A percentile compares a stretch with the other conserved stretches of the same genome.
Evolutionary conservation across 2,329 filamentous ascomycete genomes (phyloP).

Genomic region (Alternaria brassicicola): DNA sequence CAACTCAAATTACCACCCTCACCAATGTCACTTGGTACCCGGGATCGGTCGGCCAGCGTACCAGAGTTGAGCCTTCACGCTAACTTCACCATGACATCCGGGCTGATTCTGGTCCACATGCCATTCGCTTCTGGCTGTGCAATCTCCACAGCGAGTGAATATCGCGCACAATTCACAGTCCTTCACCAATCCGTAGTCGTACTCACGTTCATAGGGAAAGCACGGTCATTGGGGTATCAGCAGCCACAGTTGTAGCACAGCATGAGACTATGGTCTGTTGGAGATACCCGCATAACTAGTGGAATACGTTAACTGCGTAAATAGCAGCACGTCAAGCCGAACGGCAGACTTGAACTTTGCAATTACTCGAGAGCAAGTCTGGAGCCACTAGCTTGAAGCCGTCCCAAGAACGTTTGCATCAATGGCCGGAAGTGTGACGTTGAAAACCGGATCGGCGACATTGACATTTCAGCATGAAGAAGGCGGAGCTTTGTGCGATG

Average conservation of each 20-base stretch:
- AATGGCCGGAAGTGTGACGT: constrained; percentile 12
- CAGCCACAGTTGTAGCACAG: constrained; percentile 6
- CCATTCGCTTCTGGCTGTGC: neutral
- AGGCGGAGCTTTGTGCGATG: constrained; percentile 3
- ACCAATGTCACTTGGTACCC: neutral
- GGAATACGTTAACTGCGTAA: neutral
- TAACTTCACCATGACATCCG: neutral
- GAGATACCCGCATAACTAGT: neutral
- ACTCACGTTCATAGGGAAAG: neutral
- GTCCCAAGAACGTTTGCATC: neutral
- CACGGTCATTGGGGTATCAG: neutral
- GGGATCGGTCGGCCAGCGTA: neutral
- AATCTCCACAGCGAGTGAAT: neutral
- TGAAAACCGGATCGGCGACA: constrained; percentile 1
- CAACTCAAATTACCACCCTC: neutral
- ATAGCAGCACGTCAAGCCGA: neutral
- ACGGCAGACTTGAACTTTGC: constrained; percentile 2
- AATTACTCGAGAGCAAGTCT: neutral
- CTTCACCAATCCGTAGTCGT: neutral
- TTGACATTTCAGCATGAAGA: constrained; percentile 4
- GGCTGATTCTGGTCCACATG: neutral
- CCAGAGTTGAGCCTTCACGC: neutral
- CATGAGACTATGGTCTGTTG: neutral
- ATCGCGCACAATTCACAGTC: neutral
- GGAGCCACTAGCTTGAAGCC: neutral